These are phyloP conservation scores for Excoecaria cochinchinensis DNA, from an alignment of 345 rosid species.

Conservation along the genomic window DNA sequence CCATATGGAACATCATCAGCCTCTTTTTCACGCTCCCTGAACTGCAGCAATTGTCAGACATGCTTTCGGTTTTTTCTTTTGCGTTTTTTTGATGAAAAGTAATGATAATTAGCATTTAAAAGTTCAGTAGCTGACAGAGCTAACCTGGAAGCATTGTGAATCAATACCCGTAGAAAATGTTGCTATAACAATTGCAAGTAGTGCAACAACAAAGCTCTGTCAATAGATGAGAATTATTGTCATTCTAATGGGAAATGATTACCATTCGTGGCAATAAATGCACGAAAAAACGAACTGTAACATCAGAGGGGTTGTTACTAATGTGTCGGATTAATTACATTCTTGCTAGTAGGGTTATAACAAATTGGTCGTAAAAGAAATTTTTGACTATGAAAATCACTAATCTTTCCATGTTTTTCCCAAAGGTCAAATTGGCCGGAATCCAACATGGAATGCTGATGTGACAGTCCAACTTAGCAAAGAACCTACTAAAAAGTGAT, in stretches of 20 bases:
- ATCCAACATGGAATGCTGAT: too few species aligned
- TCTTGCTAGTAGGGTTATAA: too few species aligned
- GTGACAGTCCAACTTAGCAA: too few species aligned
- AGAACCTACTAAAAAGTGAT: too few species aligned
- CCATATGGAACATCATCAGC: slow-evolving; percentile 79
- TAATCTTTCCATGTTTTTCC: too few species aligned
- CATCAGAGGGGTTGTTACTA: too few species aligned
- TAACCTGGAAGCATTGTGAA: slow-evolving; percentile 91
- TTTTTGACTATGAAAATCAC: too few species aligned
- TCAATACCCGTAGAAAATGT: slow-evolving; percentile 97
- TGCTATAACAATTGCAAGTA: slow-evolving; percentile 84
- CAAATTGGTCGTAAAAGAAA: too few species aligned
- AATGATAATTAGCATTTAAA: neutral
- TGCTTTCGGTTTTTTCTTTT: neutral
- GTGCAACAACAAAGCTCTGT: slow-evolving; percentile 87
- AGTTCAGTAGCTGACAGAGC: slow-evolving; percentile 11
- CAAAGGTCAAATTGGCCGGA: too few species aligned
- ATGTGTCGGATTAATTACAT: too few species aligned
- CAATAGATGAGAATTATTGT: slow-evolving; percentile 12
- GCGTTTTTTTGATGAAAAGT: neutral
- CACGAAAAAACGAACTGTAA: neutral
- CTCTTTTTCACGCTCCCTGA: slow-evolving; percentile 49
- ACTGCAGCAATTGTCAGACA: slow-evolving; percentile 38
- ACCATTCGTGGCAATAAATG: neutral
- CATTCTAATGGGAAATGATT: neutral